Evolutionary conservation across 257 asterid species (phyloP).

Genomic region (Solanum bulbocastanum): DNA sequence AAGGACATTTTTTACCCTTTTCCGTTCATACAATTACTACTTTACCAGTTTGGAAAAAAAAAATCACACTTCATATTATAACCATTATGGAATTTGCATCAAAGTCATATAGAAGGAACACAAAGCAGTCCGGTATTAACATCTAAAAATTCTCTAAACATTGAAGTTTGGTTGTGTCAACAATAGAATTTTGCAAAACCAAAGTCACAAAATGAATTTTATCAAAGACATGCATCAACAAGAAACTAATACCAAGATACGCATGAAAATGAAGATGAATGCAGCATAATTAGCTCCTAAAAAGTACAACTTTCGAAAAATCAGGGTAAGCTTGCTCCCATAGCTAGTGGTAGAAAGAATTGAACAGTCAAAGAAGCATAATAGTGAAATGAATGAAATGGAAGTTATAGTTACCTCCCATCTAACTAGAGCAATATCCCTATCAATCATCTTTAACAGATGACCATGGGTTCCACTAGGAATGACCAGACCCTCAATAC

Average conservation of each 20-base stretch:
- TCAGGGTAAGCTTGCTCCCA: neutral
- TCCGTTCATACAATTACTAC: neutral
- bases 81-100: neutral
- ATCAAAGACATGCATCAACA: neutral
- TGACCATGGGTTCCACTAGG: slow-evolving; percentile 74
- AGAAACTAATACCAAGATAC: neutral
- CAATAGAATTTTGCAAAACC: neutral
- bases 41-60: neutral
- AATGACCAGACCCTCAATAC: slow-evolving; percentile 68
- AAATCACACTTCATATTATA: neutral
- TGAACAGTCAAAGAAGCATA: neutral
- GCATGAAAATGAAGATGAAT: neutral
- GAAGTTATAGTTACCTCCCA: slow-evolving; percentile 71
- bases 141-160: neutral
- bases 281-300: neutral
- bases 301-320: neutral
- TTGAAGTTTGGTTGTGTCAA: neutral
- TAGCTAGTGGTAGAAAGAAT: neutral
- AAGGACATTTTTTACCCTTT: neutral
- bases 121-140: neutral
- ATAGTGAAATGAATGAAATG: neutral
- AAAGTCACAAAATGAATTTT: neutral
- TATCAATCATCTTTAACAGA: slow-evolving; percentile 66
- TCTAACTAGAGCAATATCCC: slow-evolving; percentile 58
- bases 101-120: neutral